Evolutionary conservation across 2,329 filamentous ascomycete species (phyloP), one percentile per base, ranked within the genome.

Genomic region (Trichophyton verrucosum): DNA sequence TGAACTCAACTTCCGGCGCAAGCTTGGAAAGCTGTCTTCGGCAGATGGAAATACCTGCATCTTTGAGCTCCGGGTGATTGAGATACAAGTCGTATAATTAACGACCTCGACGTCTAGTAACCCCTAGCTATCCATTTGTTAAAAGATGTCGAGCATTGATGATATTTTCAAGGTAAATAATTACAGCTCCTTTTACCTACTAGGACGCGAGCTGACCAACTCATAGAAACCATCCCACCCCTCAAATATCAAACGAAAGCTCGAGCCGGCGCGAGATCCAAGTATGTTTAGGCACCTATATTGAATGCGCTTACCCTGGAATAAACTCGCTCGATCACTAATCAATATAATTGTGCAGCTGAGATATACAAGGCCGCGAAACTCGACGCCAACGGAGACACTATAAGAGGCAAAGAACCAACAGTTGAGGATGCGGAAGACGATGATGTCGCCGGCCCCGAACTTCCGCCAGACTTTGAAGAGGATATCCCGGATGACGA

Each of bases 401-500:
- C 74, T 27, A 81, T 79, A 64, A 75, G 73, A 15, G 74, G 73
- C 5, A 77, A 77, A 58, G 65, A 66, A 36, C 71, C 77, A 3
- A 76, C 74, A 11, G 76, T 80, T 51, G 76, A 79, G 33, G 80
- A 81, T 42, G 77, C 77, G 11, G 65, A 74, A 17, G 78, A 79
- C 42, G 78, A 78, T 22, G 73, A 77, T 60, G 73, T 73, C 30
- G 78, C 81, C 1, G 81, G 81, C 0, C 81, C 81, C 0, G 78
- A 82, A 49, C 75, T 81, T 40, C 81, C 83, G 13, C 78, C 78
- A 5, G 82, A 83, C 64, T 78, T 82, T 27, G 80, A 79, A 59
- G 82, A 82, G 56, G 80, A 83, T 56, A 77, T 81, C 74, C 77
- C 72, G 7, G 88, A 92, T 66, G 91, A 96, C 67, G 90, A 96